Percentiles rank a stretch among this genome's conserved stretches.
phyloP scores from a whole-genome alignment of 1,284 basidiomycete species.

The Cryptococcus deneoformans region DNA sequence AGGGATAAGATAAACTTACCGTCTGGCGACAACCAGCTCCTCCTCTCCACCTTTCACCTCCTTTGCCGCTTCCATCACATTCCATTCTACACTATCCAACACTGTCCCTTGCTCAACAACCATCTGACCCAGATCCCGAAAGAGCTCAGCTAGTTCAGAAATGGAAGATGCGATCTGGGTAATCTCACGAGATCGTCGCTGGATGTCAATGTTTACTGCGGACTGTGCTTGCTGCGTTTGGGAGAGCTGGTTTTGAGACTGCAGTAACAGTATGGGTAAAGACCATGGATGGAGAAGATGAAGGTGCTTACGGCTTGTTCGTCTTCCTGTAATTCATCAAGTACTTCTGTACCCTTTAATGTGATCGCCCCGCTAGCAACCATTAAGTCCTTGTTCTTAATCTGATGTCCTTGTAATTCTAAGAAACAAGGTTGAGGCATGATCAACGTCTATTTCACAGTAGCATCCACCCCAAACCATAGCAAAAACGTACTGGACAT shows the following conservation, averaged over 20 bases:
- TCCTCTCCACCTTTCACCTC: conserved; percentile 79
- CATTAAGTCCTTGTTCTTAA: conserved; percentile 88
- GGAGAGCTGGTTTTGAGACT: conserved; percentile 37
- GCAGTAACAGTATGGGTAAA: background rate
- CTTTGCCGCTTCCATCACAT: conserved; percentile 86
- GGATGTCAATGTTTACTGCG: conserved; percentile 55
- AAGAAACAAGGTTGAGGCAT: conserved; percentile 5
- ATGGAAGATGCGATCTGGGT: conserved; percentile 91
- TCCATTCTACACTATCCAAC: conserved; percentile 95
- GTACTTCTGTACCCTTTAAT: conserved; percentile 71
- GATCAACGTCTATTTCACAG: conserved; percentile 12
- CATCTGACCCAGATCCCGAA: conserved; percentile 87
- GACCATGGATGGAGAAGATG: background rate
- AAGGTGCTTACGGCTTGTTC: conserved; percentile 59
- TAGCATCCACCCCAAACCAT: background rate
- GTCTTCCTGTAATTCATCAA: conserved; percentile 80
- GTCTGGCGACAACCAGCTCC: conserved; percentile 77
- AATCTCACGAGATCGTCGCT: conserved; percentile 72
- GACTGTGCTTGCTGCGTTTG: conserved; percentile 44
- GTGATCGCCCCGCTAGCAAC: conserved; percentile 74
- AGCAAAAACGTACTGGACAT: conserved; percentile 77
- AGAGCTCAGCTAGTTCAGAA: conserved; percentile 85
- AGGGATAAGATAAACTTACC: conserved; percentile 53
- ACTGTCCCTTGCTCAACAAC: conserved; percentile 99
- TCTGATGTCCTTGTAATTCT: conserved; percentile 91